Evolutionary conservation across 345 rosid species (phyloP), one percentile per base, ranked within the genome.

Genomic region (Eucalyptus sp.): DNA sequence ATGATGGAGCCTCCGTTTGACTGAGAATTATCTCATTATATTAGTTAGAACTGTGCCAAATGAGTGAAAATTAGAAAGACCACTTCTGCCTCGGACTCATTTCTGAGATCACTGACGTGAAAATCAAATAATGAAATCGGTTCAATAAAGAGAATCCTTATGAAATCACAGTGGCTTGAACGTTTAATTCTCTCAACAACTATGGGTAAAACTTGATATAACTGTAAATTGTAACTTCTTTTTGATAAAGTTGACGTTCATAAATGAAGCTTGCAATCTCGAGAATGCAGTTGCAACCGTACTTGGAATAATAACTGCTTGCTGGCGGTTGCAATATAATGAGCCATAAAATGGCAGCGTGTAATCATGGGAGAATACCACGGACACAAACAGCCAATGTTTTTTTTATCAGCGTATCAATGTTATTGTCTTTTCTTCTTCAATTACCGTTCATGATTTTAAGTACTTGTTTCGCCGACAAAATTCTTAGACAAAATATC

Each of bases 111-210:
- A 52, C 58, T 18, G 20, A 52, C 58, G 58, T 24, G 58, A 52
- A 24, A 52, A 52, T 1, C 20, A 52, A 22, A 52, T 0, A 0
- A 52, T 1, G 4, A 18, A 52, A 52, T 52, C 24, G 58, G 18
- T 52, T 52, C 58, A 52, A 52, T 52, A 52, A 10, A 52, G 58
- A 52, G 25, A 52, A 20, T 52, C 58, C 20, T 52, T 52, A 18
- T 24, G 58, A 24, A 56, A 24, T 9, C 62, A 24, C 29, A 56
- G 24, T 9, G 62, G 62, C 29, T 56, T 24, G 27, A 22, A 56
- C 2, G 27, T 56, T 24, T 12, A 56, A 56, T 56, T 56, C 27
- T 24, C 62, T 0, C 62, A 2, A 56, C 62, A 56, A 24, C 62
- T 22, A 24, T 27, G 62, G 62, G 13, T 10, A 12, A 56, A 0